Evolutionary conservation across 2,329 filamentous ascomycete genomes (phyloP), one percentile per base, ranked within the genome.

Genomic region (Alternaria sp.): DNA sequence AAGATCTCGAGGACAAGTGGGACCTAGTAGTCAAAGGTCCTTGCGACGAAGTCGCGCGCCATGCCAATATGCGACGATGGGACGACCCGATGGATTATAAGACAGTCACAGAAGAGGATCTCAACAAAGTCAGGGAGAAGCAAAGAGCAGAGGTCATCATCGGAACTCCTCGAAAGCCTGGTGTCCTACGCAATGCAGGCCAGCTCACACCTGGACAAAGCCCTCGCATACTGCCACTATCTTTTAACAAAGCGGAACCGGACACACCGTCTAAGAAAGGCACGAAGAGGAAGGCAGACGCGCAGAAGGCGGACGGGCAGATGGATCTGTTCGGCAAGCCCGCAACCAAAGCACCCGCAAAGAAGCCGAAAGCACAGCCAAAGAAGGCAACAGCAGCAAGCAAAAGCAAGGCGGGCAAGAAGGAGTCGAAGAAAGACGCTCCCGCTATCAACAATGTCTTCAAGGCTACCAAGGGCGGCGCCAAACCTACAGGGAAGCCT

Each of bases 1-100:
- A 88, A 68, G 93, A 97, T 62, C 90, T 98, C 67, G 94, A 95
- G 76, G 91, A 96, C 67, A 93, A 93, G 74, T 99, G 94, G 91
- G 96, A 99, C 79, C 82, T 97, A 64, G 89, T 98, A 17, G 91
- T 99, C 36, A 89, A 89, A 68, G 94, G 93, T 19, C 91, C 91
- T 72, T 96, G 93, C 76, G 96, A 99, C 77, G 90, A 93, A 67
- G 91, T 99, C 43, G 96, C 96, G 19, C 86, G 86, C 52, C 83
- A 93, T 43, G 91, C 89, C 15, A 87, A 87, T 21, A 80, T 90
- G 79, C 84, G 84, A 57, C 82, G 81, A 62, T 89, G 87, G 87
- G 81, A 89, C 67, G 86, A 89, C 61, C 75, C 70, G 1, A 72
- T 73, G 58, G 68, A 74, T 3, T 75, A 71, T 59, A 79, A 76